Evolutionary conservation across 331 rosid genomes (phyloP), one percentile per base, ranked within the genome.

Genomic region (Stylosanthes scabra): DNA sequence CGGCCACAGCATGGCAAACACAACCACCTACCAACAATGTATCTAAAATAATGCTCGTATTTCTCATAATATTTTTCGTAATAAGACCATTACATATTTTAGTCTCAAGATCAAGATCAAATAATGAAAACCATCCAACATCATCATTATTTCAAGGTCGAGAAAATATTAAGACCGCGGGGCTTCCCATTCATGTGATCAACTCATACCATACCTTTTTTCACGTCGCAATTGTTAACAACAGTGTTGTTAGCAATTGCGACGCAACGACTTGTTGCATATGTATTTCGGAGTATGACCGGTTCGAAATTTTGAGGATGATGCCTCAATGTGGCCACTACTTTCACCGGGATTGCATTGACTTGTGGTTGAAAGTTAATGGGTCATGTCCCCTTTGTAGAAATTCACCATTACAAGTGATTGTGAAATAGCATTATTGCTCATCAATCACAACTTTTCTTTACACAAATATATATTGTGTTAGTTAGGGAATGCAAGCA

Each of bases 301-400:
- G 85, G 0, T 66, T 73, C 51, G 98, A 92, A 80, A 86, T 90
- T 74, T 28, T 92, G 39, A 65, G 90, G 82, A 85, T 87, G 80
- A 85, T 92, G 93, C 98, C 92, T 0, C 88, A 84, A 59, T 92
- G 96, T 52, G 49, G 75, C 8, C 98, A 92, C 70, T 86, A 45
- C 72, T 92, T 92, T 61, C 98, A 92, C 62, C 77, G 80, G 50
- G 70, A 74, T 50, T 92, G 96, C 52, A 67, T 92, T 74, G 98
- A 92, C 74, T 57, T 75, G 0, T 92, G 96, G 96, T 83, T 92
- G 81, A 86, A 75, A 84, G 84, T 90, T 59, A 86, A 92, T 51
- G 90, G 88, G 7, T 88, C 95, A 7, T 92, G 98, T 44, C 98
- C 95, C 0, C 83, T 92, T 61, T 92, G 95, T 71, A 89, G 96